These are phyloP conservation scores for Thermothielavioides terrestris DNA, from an alignment of 495 filamentous ascomycete species.

Conservation along the genomic window DNA sequence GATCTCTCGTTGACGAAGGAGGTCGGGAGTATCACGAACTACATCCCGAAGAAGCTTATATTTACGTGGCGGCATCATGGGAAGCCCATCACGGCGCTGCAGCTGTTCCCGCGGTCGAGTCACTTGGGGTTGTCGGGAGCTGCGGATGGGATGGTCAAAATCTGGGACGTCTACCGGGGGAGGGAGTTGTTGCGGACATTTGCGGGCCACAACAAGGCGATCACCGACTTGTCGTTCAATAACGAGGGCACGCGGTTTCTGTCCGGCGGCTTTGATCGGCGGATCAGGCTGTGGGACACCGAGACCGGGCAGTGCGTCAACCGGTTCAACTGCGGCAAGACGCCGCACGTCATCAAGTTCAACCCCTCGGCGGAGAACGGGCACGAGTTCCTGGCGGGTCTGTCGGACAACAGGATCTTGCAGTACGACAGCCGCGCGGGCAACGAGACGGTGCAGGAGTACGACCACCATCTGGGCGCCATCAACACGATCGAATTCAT, in stretches of 20 bases:
- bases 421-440: slow-evolving; percentile 87
- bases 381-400: slow-evolving; percentile 89
- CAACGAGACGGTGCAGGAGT: slow-evolving; percentile 81
- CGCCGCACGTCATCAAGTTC: slow-evolving; percentile 89
- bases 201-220: slow-evolving; percentile 79
- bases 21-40: slow-evolving; percentile 70
- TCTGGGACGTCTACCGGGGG: slow-evolving; percentile 89
- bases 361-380: slow-evolving; percentile 68
- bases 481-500: slow-evolving; percentile 97
- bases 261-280: slow-evolving; percentile 83
- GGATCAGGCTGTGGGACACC: slow-evolving; percentile 97
- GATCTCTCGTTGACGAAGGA: slow-evolving; percentile 84
- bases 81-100: slow-evolving; percentile 76
- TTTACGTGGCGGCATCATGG: slow-evolving; percentile 79
- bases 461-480: slow-evolving; percentile 94
- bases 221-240: slow-evolving; percentile 86
- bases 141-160: slow-evolving; percentile 83
- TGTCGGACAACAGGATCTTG: slow-evolving; percentile 97
- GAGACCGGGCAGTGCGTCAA: slow-evolving; percentile 83
- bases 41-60: slow-evolving; percentile 83
- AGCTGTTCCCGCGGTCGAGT: slow-evolving; percentile 78
- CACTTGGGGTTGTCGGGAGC: slow-evolving; percentile 80
- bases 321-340: slow-evolving; percentile 85
- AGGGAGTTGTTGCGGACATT: slow-evolving; percentile 83
- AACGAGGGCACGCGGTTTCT: slow-evolving; percentile 75